phyloP scores from a whole-genome alignment of 164 flowering plant species.

The Euptelea pleiosperma region DNA sequence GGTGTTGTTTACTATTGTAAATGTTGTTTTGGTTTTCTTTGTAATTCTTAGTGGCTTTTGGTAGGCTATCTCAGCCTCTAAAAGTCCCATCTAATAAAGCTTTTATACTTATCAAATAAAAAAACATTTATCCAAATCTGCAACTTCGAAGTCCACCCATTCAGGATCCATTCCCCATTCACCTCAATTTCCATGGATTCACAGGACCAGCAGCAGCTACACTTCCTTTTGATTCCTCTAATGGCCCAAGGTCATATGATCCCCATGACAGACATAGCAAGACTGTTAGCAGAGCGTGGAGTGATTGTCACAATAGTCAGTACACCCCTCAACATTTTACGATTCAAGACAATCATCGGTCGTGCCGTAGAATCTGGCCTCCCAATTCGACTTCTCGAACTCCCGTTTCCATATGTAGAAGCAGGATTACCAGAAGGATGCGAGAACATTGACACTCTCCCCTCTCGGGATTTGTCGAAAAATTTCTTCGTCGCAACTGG shows the following conservation, averaged over 20 bases:
- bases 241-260: constrained; percentile 33
- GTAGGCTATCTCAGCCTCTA: too few relatives aligned
- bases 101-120: too few relatives aligned
- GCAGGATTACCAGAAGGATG: constrained; percentile 53
- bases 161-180: too few relatives aligned
- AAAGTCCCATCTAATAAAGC: too few relatives aligned
- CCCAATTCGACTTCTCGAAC: constrained; percentile 19
- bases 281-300: constrained; percentile 34
- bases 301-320: constrained; percentile 42
- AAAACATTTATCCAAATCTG: too few relatives aligned
- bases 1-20: too few relatives aligned
- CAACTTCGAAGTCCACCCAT: too few relatives aligned
- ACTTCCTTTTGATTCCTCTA: constrained; percentile 25
- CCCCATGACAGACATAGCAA: constrained; percentile 58
- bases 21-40: too few relatives aligned
- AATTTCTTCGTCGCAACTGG: constrained; percentile 32
- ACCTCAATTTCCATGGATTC: constrained; percentile 2
- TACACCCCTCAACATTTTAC: constrained; percentile 41
- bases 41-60: too few relatives aligned
- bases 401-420: constrained; percentile 30
- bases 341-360: constrained; percentile 17
- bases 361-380: constrained; percentile 26
- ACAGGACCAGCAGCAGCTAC: constrained; percentile 9
- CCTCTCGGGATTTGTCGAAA: constrained; percentile 15
- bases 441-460: constrained; percentile 43